Evolutionary conservation across 2,329 filamentous ascomycete species (phyloP), one percentile per base, ranked within the genome.

Genomic region (Xylariaceae sp.): DNA sequence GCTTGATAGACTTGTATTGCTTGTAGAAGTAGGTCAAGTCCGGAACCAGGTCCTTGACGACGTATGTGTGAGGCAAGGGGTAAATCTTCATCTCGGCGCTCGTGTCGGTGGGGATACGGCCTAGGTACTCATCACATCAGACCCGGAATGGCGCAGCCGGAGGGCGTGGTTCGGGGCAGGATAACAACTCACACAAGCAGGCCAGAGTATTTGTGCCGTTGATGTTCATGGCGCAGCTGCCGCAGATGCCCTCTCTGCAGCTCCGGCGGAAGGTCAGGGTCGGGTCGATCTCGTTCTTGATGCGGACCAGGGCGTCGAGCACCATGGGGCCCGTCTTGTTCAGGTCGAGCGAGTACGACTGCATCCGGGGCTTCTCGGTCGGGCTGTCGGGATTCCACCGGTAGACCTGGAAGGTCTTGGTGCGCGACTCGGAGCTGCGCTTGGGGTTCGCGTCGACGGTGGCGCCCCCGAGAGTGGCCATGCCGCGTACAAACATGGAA

Each of bases 271-370:
- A 98, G 35, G 92, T 96, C 55, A 98, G 67, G 29, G 92, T 96
- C 32, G 92, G 88, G 64, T 98, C 92, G 44, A 94, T 66, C 75
- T 98, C 92, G 65, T 98, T 98, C 83, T 98, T 98, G 68, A 98
- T 95, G 53, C 90, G 75, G 62, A 98, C 92, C 53, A 98, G 70
- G 36, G 92, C 92, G 63, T 98, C 92, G 55, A 98, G 68, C 67
- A 98, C 81, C 92, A 98, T 98, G 49, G 92, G 92, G 19, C 92
- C 92, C 26, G 92, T 98, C 82, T 96, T 95, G 74, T 96, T 96
- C 52, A 98, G 68, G 60, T 98, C 92, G 55, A 98, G 72, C 22
- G 84, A 85, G 69, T 96, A 98, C 49, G 76, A 77, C 72, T 98
- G 88, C 85, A 98, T 94, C 61, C 72, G 75, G 42, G 92, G 92